Evolutionary conservation across 148 eudicot species (phyloP).

Genomic region (Rhododendron mucronatum): DNA sequence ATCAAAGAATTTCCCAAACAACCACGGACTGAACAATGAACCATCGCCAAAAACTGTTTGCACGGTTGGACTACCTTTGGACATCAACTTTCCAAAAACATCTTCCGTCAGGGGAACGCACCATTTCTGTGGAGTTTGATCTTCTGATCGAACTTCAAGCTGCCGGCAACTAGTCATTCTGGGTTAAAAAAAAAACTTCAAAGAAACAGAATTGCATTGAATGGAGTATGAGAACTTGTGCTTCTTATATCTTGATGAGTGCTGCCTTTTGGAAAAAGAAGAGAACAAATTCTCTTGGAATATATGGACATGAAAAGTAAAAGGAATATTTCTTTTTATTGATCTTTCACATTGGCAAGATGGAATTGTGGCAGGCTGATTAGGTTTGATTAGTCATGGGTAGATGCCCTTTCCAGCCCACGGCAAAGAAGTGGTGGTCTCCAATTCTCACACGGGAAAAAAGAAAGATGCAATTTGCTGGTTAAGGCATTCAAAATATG

Average conservation of each 20-base stretch:
- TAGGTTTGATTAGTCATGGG: conserved; percentile 1
- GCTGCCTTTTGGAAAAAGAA: conserved; percentile 9
- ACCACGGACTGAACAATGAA: conserved; percentile 70
- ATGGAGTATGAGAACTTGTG: conserved; percentile 4
- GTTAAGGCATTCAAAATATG: background rate
- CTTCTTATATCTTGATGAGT: conserved; percentile 22
- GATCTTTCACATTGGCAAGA: conserved; percentile 5
- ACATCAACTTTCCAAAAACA: conserved; percentile 40
- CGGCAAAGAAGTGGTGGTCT: conserved; percentile 3
- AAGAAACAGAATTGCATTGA: background rate
- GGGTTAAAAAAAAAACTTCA: background rate
- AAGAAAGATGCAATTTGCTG: background rate
- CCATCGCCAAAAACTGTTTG: conserved; percentile 54
- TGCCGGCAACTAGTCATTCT: conserved; percentile 44
- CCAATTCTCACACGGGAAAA: background rate
- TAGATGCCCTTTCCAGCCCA: conserved; percentile 8
- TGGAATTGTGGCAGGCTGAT: background rate
- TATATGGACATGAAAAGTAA: conserved; percentile 24
- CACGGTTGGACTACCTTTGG: conserved; percentile 31
- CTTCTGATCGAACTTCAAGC: conserved; percentile 52
- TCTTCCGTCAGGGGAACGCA: conserved; percentile 63
- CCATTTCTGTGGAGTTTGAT: conserved; percentile 65
- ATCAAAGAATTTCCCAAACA: conserved; percentile 90
- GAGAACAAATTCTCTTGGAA: conserved; percentile 55
- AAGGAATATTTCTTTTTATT: conserved; percentile 34